These are phyloP conservation scores for Cladosporium colombiae DNA, from an alignment of 2,329 filamentous ascomycete species.

Conservation along the genomic window DNA sequence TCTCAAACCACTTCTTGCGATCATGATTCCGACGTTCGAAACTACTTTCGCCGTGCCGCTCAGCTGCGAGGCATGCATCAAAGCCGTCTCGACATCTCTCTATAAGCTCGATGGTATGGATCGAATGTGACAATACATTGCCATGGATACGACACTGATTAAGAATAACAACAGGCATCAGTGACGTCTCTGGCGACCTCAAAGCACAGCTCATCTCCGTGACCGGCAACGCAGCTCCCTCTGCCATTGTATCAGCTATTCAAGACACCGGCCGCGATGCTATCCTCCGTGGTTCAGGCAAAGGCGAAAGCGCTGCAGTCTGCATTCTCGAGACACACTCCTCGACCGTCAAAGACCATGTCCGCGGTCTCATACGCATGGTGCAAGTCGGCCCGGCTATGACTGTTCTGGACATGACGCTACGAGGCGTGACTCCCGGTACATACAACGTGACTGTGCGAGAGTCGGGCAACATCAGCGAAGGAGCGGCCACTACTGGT, in stretches of 20 bases:
- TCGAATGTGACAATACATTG: background rate
- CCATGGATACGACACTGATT: background rate
- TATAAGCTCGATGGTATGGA: constrained; percentile 66
- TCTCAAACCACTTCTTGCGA: background rate
- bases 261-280: constrained; percentile 90
- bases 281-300: constrained; percentile 85
- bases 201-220: constrained; percentile 81
- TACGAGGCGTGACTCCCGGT: constrained; percentile 78
- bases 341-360: constrained; percentile 61
- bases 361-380: constrained; percentile 87
- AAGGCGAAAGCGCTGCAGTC: constrained; percentile 80
- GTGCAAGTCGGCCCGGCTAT: constrained; percentile 79
- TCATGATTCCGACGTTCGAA: constrained; percentile 53
- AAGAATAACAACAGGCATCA: constrained; percentile 60
- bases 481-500: constrained; percentile 79
- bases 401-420: constrained; percentile 83
- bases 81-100: constrained; percentile 78
- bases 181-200: constrained; percentile 78
- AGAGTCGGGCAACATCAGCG: constrained; percentile 81
- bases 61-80: constrained; percentile 85
- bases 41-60: constrained; percentile 94
- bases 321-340: constrained; percentile 91
- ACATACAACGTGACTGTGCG: constrained; percentile 82
- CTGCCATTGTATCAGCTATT: constrained; percentile 83
- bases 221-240: constrained; percentile 88